Evolutionary conservation across 345 rosid genomes (phyloP), one percentile per base, ranked within the genome.

Genomic region (Salix udensis): DNA sequence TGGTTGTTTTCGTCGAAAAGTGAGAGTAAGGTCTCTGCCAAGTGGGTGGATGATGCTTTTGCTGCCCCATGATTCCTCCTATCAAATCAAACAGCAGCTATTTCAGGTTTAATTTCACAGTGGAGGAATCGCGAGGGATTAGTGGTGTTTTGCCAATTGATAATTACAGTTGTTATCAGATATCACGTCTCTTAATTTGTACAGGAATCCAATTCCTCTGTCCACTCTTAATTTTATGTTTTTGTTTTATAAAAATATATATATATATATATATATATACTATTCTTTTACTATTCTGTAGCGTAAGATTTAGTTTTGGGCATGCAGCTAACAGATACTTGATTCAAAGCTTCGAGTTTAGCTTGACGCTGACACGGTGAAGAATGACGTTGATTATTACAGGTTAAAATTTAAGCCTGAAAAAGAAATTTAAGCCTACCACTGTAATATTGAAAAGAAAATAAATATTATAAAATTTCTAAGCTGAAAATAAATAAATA

Each of bases 11-110:
- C 79, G 9, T 34, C 76, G 2, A 80, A 46, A 37, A 14, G 52
- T n/a, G 40, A 48, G 34, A 58, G 30, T 23, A 26, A 71, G 21
- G 66, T 28, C 46, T 23, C 34, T 31, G 61, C 76, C 30, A 72
- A 69, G 52, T 88, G 92, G 92, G 77, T 82, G 64, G 92, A 87
- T 44, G 88, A 85, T 70, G 87, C 90, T 64, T 88, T 85, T 73
- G 85, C 92, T 40, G 88, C 88, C 0, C 91, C 83, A 40, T 88
- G 64, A 76, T 40, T 23, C 10, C 7, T 4, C 0, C 28, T 10
- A 12, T 26, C 6, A 10, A 23, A 23, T 8, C 5, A 62, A 62
- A 62, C 13, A 52, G 58, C n/a, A 52, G 58, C 4, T 52, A 52
- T 19, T 52, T 19, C 58, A 52, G n/a, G 58, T 52, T n/a, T n/a